A percentile compares a stretch with the other conserved stretches of the same genome.
Conservation (phyloP, 306 rosid species). For the Hippophae tibetana region DNA sequence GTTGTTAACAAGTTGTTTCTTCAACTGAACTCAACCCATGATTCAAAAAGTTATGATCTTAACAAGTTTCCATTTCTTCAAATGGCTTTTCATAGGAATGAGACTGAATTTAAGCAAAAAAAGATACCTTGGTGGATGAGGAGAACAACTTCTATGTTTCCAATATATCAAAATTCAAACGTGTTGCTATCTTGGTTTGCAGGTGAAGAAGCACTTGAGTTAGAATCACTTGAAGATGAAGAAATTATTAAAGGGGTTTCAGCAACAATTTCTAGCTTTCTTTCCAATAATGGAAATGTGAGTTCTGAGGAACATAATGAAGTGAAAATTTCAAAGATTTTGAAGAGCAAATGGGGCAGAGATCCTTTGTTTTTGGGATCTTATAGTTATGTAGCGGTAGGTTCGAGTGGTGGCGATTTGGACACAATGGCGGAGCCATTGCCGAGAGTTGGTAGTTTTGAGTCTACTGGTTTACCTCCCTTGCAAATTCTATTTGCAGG, state of each 20-base stretch:
- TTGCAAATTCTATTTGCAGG: conserved; percentile 94
- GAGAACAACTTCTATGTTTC: conserved; percentile 61
- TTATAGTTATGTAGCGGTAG: conserved; percentile 73
- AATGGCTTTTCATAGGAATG: conserved; percentile 62
- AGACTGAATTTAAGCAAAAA: conserved; percentile 47
- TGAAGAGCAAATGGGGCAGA: conserved; percentile 71
- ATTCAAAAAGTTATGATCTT: conserved; percentile 16
- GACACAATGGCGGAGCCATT: conserved; percentile 85
- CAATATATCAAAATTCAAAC: conserved; percentile 55
- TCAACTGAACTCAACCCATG: conserved; percentile 37
- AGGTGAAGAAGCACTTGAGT: conserved; percentile 75
- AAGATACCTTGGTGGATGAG: conserved; percentile 95
- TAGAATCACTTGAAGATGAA: conserved; percentile 62
- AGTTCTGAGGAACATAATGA: conserved; percentile 21
- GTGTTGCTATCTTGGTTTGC: conserved; percentile 84
- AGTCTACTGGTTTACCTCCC: conserved; percentile 30
- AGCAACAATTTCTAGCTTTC: conserved; percentile 44
- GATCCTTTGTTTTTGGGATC: conserved; percentile 89
- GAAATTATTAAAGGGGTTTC: conserved; percentile 65
- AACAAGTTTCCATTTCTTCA: conserved; percentile 49
- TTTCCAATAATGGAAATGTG: conserved; percentile 34
- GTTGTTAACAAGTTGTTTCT: conserved; percentile 87
- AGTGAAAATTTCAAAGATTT: conserved; percentile 44
- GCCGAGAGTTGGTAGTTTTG: conserved; percentile 37
- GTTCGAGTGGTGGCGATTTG: conserved; percentile 83